phyloP scores from a whole-genome alignment of 2,329 filamentous ascomycete genomes.

The Arthrocladium fulminans region DNA sequence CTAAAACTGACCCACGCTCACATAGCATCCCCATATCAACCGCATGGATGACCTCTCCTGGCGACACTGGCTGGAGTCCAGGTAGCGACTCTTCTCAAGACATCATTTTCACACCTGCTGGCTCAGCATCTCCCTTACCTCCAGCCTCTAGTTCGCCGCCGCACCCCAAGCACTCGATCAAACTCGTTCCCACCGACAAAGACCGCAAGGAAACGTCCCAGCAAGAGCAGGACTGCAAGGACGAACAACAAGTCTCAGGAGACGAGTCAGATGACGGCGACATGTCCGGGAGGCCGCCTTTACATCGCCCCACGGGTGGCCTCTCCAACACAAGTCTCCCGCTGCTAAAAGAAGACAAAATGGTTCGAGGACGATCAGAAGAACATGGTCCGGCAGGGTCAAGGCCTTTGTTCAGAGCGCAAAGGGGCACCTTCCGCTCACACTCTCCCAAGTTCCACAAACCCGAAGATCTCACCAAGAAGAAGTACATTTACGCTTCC shows the following conservation, averaged over 20 bases:
- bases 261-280: slow-evolving; percentile 36
- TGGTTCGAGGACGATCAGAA: slow-evolving; percentile 29
- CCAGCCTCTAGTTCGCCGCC: slow-evolving; percentile 8
- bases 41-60: slow-evolving; percentile 26
- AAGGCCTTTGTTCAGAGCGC: slow-evolving; percentile 36
- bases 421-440: slow-evolving; percentile 65
- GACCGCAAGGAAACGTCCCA: slow-evolving; percentile 20
- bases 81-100: slow-evolving; percentile 20
- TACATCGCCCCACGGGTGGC: slow-evolving; percentile 41
- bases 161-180: slow-evolving; percentile 16
- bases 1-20: slow-evolving; percentile 1
- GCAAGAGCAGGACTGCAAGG: slow-evolving; percentile 11
- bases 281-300: slow-evolving; percentile 38
- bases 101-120: slow-evolving; percentile 21
- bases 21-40: slow-evolving; percentile 10
- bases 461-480: slow-evolving; percentile 58
- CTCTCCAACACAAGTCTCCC: slow-evolving; percentile 41
- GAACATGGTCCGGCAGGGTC: slow-evolving; percentile 28
- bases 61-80: slow-evolving; percentile 12
- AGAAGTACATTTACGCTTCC: slow-evolving; percentile 78
- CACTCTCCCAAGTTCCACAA: slow-evolving; percentile 59
- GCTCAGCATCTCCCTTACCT: slow-evolving; percentile 19
- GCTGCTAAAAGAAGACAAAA: slow-evolving; percentile 42
- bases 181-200: slow-evolving; percentile 17
- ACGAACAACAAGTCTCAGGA: slow-evolving; percentile 22